Evolutionary conservation across 2,329 filamentous ascomycete genomes (phyloP).

Genomic region (Diaporthe ilicicola): DNA sequence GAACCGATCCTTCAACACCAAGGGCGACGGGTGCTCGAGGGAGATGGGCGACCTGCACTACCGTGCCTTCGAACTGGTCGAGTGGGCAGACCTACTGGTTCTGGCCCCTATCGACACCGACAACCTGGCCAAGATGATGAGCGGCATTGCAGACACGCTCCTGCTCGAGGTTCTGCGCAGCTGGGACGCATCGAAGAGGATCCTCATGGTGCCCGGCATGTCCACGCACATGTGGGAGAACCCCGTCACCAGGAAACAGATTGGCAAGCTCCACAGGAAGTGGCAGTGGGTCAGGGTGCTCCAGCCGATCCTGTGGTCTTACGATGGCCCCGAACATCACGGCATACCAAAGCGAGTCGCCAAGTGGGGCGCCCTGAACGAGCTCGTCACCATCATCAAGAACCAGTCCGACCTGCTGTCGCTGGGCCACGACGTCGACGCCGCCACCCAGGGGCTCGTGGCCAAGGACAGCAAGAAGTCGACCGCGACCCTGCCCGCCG

Average conservation of each 20-base stretch:
- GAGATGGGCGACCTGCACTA: conserved; percentile 62
- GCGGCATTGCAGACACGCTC: conserved; percentile 82
- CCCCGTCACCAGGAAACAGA: conserved; percentile 85
- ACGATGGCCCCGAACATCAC: conserved; percentile 53
- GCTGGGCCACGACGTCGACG: conserved; percentile 75
- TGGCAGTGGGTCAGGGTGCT: conserved; percentile 90
- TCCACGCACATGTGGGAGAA: conserved; percentile 90
- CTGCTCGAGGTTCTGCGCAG: conserved; percentile 82
- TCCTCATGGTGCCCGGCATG: conserved; percentile 89
- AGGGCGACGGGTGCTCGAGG: conserved; percentile 37
- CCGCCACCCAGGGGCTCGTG: conserved; percentile 50
- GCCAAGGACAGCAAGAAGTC: conserved; percentile 44
- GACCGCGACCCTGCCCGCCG: conserved; percentile 72
- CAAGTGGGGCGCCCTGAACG: conserved; percentile 72
- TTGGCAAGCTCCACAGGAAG: conserved; percentile 82
- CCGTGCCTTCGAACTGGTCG: conserved; percentile 73
- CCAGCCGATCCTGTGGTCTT: conserved; percentile 84
- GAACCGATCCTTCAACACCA: conserved; percentile 55
- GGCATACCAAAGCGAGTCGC: conserved; percentile 57
- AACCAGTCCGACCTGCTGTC: conserved; percentile 81
- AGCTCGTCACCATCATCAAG: conserved; percentile 77
- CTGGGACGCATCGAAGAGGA: conserved; percentile 87
- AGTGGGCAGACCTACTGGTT: conserved; percentile 89
- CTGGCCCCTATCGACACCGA: conserved; percentile 87
- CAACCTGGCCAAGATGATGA: conserved; percentile 86